Base-by-base conservation (phyloP, 768 basidiomycete species). In the Boletus huronensis region DNA sequence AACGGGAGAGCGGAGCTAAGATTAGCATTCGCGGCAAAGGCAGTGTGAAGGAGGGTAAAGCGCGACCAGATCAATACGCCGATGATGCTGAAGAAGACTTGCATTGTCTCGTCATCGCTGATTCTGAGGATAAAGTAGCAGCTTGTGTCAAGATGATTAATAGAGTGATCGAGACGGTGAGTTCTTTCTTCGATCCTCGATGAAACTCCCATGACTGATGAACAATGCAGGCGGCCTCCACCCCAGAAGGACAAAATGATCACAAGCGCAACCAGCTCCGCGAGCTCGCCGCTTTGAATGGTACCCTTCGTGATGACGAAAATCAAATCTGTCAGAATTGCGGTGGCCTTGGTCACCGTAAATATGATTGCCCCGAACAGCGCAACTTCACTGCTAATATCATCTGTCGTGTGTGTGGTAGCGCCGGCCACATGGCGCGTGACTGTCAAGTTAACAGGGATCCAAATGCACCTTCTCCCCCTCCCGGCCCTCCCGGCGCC, bases 301-400 rank as follows among this genome's bases (percentile, higher is more conserved):
- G 97, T 75, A 99, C 97, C 42, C 86, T 99, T 52, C 94, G 97
- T 64, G 97, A 99, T 67, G 97, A 99, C 70, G 97, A 99, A 77
- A 98, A 98, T 68, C 97, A 99, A 74, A 86, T 98, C 58, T 99
- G 97, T 76, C 95, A 98, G 76, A 96, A 96, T 68, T 95, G 91
- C 70, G 93, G 90, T 67, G 87, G 87, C 50, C 82, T 93, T 60
- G 94, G 94, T 55, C 95, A 98, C 69, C 88, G 96, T 74, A 95
- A 98, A 84, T 98, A 93, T 77, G 97, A 98, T 73, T 99, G 97
- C 72, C 94, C 95, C 17, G 93, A 98, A 75, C 93, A 97, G 73
- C 87, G 90, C 72, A 97, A 97, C 77, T 98, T 94, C 77, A 95
- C 93, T 63, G 97, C 97, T 76, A 96, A 96, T 78, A 95, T 99